phyloP scores from a whole-genome alignment of 1,284 basidiomycete species.

The Leucoagaricus sp. region DNA sequence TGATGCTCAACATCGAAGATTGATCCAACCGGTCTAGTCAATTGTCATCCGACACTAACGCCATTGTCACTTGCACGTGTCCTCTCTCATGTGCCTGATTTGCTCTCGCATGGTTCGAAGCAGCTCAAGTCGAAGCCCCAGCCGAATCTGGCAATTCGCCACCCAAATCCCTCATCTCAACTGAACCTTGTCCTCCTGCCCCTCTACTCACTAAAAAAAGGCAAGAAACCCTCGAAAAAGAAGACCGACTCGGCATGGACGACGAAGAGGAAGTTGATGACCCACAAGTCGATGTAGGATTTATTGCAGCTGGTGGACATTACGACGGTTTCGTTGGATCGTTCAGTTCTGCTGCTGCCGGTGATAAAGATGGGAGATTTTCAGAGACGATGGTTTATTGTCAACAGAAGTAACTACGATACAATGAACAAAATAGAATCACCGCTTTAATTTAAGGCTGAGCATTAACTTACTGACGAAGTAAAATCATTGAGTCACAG shows the following conservation, averaged over 20 bases:
- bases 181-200: conserved; percentile 41
- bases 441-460: too few species aligned
- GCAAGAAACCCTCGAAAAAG: conserved; percentile 56
- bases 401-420: too few species aligned
- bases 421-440: too few species aligned
- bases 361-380: conserved; percentile 65
- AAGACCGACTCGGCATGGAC: conserved; percentile 34
- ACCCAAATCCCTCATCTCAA: conserved; percentile 39
- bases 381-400: conserved; percentile 97
- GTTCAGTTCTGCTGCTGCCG: conserved; percentile 82
- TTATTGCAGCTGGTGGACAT: conserved; percentile 95
- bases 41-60: too few species aligned
- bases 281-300: conserved; percentile 91
- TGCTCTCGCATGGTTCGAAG: conserved; percentile 81
- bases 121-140: conserved; percentile 50
- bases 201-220: conserved; percentile 43
- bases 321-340: conserved; percentile 97
- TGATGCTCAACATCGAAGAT: too few species aligned
- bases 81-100: too few species aligned
- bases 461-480: conserved; percentile 94
- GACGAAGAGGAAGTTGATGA: conserved; percentile 90
- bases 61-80: too few species aligned
- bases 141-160: conserved; percentile 23
- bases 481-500: conserved; percentile 83
- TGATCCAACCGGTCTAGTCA: too few species aligned